phyloP scores from a whole-genome alignment of 2,329 filamentous ascomycete species.

The Fusarium mexicanum region DNA sequence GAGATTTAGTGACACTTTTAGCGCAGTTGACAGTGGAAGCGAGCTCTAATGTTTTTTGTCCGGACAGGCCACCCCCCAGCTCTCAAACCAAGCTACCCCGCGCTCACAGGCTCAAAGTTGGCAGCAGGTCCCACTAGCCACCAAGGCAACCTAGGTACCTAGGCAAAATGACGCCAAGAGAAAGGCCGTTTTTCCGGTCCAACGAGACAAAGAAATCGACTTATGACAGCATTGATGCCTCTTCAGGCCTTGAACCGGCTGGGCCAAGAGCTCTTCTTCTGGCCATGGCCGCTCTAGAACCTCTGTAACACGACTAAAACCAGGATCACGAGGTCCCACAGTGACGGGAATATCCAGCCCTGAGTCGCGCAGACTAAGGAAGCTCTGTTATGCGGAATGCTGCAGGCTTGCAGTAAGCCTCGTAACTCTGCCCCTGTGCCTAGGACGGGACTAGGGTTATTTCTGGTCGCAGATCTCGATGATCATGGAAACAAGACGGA shows the following conservation, averaged over 20 bases:
- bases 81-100: constrained; percentile 25
- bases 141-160: background rate
- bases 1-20: background rate
- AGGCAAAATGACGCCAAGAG: constrained; percentile 27
- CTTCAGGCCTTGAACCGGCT: background rate
- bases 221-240: constrained; percentile 17
- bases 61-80: background rate
- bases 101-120: constrained; percentile 23
- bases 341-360: constrained; percentile 25
- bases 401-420: background rate
- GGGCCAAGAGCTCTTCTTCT: background rate
- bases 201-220: constrained; percentile 1
- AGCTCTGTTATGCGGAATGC: background rate
- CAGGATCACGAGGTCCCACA: constrained; percentile 31
- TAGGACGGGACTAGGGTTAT: background rate
- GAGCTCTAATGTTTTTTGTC: constrained; percentile 7
- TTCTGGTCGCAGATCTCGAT: constrained; percentile 28
- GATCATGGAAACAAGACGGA: constrained; percentile 28
- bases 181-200: constrained; percentile 16
- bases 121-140: constrained; percentile 19
- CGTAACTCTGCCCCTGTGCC: constrained; percentile 21
- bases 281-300: constrained; percentile 28
- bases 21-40: background rate
- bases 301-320: constrained; percentile 15
- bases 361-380: background rate